Evolutionary conservation across 768 basidiomycete genomes (phyloP).

Genomic region (Trichaptum fuscoviolaceum): DNA sequence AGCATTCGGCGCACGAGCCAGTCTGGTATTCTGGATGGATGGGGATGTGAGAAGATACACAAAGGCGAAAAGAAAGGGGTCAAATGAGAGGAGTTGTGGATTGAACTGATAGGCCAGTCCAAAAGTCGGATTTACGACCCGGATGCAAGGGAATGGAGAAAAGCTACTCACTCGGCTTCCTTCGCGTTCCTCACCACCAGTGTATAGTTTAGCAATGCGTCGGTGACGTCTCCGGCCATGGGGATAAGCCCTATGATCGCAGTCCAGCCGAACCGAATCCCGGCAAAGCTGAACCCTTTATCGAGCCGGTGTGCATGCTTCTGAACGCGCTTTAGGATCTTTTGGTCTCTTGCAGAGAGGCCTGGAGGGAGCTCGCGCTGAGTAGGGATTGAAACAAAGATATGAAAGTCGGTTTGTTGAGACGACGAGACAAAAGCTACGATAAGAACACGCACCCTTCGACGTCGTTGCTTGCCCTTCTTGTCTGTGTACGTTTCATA

Average conservation of each 20-base stretch:
- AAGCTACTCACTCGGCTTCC: conserved; percentile 53
- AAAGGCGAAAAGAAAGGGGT: background rate
- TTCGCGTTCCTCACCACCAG: conserved; percentile 74
- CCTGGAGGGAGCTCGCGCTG: conserved; percentile 75
- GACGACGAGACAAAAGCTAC: background rate
- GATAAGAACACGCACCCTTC: conserved; percentile 41
- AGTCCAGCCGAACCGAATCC: conserved; percentile 67
- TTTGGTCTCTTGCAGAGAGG: conserved; percentile 67
- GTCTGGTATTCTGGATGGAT: conserved; percentile 33
- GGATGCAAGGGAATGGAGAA: background rate
- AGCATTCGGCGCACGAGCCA: conserved; percentile 76
- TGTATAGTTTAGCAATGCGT: conserved; percentile 62
- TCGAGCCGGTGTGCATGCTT: conserved; percentile 81
- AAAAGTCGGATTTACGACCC: background rate
- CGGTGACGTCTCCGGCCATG: conserved; percentile 59
- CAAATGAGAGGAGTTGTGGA: background rate
- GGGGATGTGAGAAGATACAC: background rate
- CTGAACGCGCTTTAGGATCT: conserved; percentile 72
- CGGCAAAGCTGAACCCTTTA: conserved; percentile 76
- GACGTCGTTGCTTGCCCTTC: conserved; percentile 49
- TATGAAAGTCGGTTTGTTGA: background rate
- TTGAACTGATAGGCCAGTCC: background rate
- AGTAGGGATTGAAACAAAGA: background rate
- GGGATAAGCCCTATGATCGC: conserved; percentile 77
- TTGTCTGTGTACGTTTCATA: conserved; percentile 61